Evolutionary conservation across 1,284 basidiomycete species (phyloP), one percentile per base, ranked within the genome.

Genomic region (Rhodotorula sp.): DNA sequence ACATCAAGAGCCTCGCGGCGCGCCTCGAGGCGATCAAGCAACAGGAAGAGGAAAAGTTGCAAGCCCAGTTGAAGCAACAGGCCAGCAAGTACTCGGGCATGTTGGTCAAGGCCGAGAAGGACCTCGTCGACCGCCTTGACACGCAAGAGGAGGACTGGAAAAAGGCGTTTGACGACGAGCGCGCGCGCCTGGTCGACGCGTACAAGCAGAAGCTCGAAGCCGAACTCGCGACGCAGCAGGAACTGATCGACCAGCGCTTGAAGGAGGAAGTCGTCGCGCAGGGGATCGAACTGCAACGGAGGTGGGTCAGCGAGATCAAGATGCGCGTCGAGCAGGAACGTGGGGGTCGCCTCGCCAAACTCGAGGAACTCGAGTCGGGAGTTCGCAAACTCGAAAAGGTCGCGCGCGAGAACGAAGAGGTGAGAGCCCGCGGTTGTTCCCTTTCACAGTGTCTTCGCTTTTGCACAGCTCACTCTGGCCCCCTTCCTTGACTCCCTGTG

Each of bases 221-320:
- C 44, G 95, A 99, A 82, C 85, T 99, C 59, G 87, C 87, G 78
- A 89, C 88, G 6, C 95, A 98, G 82, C 91, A 91, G 63, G 89
- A 93, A 78, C 86, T 96, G 76, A 96, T 99, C 81, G 95, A 98
- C 80, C 87, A 95, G 82, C 87, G 93, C 59, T 85, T 99, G 73
- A 91, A 90, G 80, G 92, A 96, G 80, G 95, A 96, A 80, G 93
- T 99, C 69, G 87, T 98, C 60, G 90, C 93, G 7, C 95, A 98
- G 80, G 95, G 95, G 30, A 93, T 99, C 77, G 95, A 98, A 83
- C 87, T 98, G 58, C 95, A 99, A 81, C 88, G 94, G 63, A 87
- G 92, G 73, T 99, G 95, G 95, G 91, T 98, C 69, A 88, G 91
- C 58, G 93, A 97, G 67, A 90, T 99, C 85, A 96, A 97, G 83